Evolutionary conservation across 225 moss, liverwort and hornwort genomes (phyloP).

Genomic region (Lunularia cruciata): DNA sequence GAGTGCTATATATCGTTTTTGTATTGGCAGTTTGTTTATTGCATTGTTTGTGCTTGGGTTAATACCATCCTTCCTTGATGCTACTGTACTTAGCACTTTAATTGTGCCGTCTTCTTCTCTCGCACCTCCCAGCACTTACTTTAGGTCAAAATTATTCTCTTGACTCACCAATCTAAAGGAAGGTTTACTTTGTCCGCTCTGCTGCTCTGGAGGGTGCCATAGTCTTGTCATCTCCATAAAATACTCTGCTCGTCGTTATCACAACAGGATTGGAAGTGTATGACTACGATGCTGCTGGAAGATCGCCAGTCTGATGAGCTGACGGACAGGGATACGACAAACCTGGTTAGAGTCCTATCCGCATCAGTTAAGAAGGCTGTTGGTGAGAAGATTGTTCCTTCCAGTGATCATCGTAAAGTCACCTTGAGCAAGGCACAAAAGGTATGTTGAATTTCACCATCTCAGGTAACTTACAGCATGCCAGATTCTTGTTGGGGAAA

Average conservation of each 20-base stretch:
- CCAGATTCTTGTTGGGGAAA: too few relatives aligned
- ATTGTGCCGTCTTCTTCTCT: neutral
- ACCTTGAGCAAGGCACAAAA: conserved; percentile 79
- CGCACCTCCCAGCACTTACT: too few relatives aligned
- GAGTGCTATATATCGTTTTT: too few relatives aligned
- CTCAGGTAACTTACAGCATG: neutral
- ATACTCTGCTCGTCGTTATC: neutral
- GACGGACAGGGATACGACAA: conserved; percentile 80
- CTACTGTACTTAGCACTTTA: too few relatives aligned
- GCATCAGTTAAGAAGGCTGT: conserved; percentile 96
- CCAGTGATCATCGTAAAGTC: conserved; percentile 77
- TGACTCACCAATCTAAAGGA: too few relatives aligned
- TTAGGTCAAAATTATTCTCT: too few relatives aligned
- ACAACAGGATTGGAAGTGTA: conserved; percentile 92
- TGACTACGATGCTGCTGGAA: conserved; percentile 83
- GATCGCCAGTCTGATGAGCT: conserved; percentile 77
- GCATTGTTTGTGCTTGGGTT: too few relatives aligned
- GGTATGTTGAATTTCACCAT: conserved; percentile 28
- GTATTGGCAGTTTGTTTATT: too few relatives aligned
- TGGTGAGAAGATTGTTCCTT: conserved; percentile 89
- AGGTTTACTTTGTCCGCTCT: too few relatives aligned
- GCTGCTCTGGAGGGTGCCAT: too few relatives aligned
- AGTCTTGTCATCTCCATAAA: neutral
- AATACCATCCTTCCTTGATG: too few relatives aligned
- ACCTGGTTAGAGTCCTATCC: conserved; percentile 83